A percentile compares a stretch with the other conserved stretches of the same genome.
Evolutionary conservation across 1,284 basidiomycete genomes (phyloP).

Genomic region (Sporisorium iseilematis-ciliati): DNA sequence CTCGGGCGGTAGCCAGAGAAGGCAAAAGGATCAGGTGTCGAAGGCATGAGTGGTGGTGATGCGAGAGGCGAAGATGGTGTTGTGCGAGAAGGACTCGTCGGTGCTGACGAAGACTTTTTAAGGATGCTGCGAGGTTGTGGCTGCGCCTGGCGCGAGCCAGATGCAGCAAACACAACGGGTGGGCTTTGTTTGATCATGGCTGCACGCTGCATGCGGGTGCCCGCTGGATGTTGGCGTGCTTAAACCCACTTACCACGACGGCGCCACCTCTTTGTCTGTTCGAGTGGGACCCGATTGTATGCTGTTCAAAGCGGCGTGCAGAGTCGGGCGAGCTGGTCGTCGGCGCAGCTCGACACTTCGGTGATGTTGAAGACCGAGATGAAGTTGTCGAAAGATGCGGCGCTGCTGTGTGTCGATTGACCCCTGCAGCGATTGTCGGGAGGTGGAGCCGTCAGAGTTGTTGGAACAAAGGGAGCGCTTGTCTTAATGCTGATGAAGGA

Average conservation of each 20-base stretch:
- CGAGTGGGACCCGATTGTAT: not conserved
- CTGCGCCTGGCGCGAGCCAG: constrained; percentile 8
- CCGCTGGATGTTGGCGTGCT: not conserved
- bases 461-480: not conserved
- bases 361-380: not conserved
- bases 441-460: not conserved
- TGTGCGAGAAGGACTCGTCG: constrained; percentile 3
- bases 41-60: constrained; percentile 18
- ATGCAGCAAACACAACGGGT: constrained; percentile 17
- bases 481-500: not conserved
- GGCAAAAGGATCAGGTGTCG: constrained; percentile 4
- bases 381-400: not conserved
- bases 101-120: constrained; percentile 22
- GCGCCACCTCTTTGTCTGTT: not conserved
- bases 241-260: constrained; percentile 3
- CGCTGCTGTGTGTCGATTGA: not conserved
- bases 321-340: not conserved
- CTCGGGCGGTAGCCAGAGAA: constrained; percentile 8
- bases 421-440: not conserved
- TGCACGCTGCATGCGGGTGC: not conserved
- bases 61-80: constrained; percentile 8
- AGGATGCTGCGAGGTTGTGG: constrained; percentile 32
- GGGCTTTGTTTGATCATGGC: constrained; percentile 25
- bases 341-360: not conserved
- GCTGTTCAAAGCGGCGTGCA: not conserved